Percentiles rank a stretch among this genome's conserved stretches.
Evolutionary conservation across 805 yeast species (phyloP).

Genomic region (Jamesozyma hellenica): DNA sequence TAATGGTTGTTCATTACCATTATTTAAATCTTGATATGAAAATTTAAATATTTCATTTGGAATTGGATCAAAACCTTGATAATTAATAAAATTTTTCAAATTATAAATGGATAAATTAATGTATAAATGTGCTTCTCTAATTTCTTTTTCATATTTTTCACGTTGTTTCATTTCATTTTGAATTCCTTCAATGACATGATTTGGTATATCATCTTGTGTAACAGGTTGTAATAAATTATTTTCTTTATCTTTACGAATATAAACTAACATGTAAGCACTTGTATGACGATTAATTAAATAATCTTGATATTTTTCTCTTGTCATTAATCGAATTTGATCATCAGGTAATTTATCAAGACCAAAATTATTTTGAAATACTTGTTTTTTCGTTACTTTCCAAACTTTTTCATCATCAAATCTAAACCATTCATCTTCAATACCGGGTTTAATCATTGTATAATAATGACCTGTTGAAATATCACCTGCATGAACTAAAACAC

Average conservation of each 20-base stretch:
- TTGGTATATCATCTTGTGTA: conserved; percentile 49
- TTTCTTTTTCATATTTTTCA: conserved; percentile 43
- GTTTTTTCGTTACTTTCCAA: conserved; percentile 70
- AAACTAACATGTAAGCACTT: conserved; percentile 95
- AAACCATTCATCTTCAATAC: conserved; percentile 61
- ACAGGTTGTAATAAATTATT: conserved; percentile 51
- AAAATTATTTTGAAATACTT: conserved; percentile 85
- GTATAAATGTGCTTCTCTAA: conserved; percentile 63
- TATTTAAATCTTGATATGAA: conserved; percentile 42
- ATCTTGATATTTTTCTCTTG: conserved; percentile 52
- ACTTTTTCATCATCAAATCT: conserved; percentile 94
- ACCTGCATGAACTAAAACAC: conserved; percentile 93
- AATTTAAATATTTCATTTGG: conserved; percentile 44
- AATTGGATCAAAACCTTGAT: conserved; percentile 55
- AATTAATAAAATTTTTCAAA: conserved; percentile 42
- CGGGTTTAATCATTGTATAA: conserved; percentile 86
- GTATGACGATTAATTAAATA: conserved; percentile 71
- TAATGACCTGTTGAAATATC: conserved; percentile 95
- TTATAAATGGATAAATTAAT: conserved; percentile 49
- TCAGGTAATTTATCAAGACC: conserved; percentile 61
- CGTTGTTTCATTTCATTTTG: conserved; percentile 51
- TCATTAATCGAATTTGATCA: conserved; percentile 39
- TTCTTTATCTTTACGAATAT: conserved; percentile 56
- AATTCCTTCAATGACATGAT: conserved; percentile 56
- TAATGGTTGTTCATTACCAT: conserved; percentile 37